phyloP scores from a whole-genome alignment of 192 early-diverging fungal genomes.

The Lobulomyces angularis region DNA sequence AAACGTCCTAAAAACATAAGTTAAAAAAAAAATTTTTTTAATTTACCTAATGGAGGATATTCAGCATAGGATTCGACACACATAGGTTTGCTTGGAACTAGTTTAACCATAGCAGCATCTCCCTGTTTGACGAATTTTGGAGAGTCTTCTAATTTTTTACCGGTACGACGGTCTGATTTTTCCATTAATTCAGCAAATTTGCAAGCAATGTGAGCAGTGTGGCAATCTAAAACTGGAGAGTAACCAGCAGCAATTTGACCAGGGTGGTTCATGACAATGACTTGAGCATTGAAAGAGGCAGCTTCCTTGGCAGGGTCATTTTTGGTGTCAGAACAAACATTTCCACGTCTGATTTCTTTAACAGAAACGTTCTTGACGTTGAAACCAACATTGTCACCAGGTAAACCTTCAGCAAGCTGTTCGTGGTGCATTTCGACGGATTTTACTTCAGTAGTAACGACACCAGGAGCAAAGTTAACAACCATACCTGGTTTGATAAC shows the following conservation, averaged over 20 bases:
- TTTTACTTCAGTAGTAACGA: conserved; percentile 86
- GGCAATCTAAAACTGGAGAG: conserved; percentile 89
- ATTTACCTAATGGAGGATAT: conserved; percentile 85
- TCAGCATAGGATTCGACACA: conserved; percentile 88
- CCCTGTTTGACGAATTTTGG: conserved; percentile 94
- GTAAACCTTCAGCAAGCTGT: conserved; percentile 67
- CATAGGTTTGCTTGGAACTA: conserved; percentile 91
- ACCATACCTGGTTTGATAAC: conserved; percentile 80
- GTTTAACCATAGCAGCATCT: conserved; percentile 89
- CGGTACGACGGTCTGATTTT: conserved; percentile 94
- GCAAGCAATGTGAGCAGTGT: conserved; percentile 95
- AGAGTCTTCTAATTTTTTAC: conserved; percentile 80
- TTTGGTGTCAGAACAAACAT: conserved; percentile 93
- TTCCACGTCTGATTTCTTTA: conserved; percentile 95
- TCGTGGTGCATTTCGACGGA: conserved; percentile 99
- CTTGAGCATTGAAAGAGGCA: conserved; percentile 85
- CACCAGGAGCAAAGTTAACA: conserved; percentile 73
- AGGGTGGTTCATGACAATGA: conserved; percentile 93
- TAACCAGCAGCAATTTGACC: conserved; percentile 90
- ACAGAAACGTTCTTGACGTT: conserved; percentile 97
- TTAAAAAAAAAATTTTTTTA: too few species aligned
- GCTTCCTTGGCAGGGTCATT: conserved; percentile 90
- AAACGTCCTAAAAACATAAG: too few species aligned
- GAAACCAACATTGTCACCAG: conserved; percentile 98
- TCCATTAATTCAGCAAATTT: conserved; percentile 80